Evolutionary conservation across 2,329 filamentous ascomycete species (phyloP).

Genomic region (Nemania sp.): DNA sequence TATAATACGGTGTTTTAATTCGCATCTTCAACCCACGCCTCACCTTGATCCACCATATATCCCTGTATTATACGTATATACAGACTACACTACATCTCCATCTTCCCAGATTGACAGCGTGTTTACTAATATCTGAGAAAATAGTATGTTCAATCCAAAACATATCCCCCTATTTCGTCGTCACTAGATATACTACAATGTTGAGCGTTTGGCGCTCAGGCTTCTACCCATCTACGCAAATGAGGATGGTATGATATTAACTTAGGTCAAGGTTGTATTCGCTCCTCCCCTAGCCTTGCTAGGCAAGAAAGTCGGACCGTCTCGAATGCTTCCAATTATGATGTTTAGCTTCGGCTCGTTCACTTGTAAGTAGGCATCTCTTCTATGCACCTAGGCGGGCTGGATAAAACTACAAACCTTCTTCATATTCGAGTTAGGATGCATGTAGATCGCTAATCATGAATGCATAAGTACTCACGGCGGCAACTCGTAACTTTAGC

Average conservation of each 20-base stretch:
- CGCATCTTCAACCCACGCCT: no score
- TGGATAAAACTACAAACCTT: not conserved
- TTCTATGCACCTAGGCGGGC: not conserved
- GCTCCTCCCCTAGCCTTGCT: conserved; percentile 74
- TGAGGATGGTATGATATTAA: conserved; percentile 12
- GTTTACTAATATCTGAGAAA: conserved; percentile 10
- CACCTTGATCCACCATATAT: not conserved
- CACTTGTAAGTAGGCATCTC: conserved; percentile 55
- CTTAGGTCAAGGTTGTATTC: conserved; percentile 64
- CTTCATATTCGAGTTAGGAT: conserved; percentile 54
- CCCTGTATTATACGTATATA: not conserved
- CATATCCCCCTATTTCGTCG: not conserved
- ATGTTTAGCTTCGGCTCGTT: conserved; percentile 77
- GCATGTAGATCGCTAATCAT: conserved; percentile 72
- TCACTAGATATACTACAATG: no score
- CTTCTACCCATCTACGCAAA: not conserved
- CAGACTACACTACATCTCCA: not conserved
- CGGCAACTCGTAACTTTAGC: conserved; percentile 68
- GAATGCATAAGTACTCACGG: conserved; percentile 59
- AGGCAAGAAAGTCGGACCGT: conserved; percentile 76
- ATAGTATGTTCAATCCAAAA: conserved; percentile 28
- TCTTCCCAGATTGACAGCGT: not conserved
- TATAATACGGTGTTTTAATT: no score
- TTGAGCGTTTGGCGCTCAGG: not conserved
- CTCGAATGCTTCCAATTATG: conserved; percentile 69